Conservation (phyloP, 495 filamentous ascomycete genomes). For the Darksidea phi region DNA sequence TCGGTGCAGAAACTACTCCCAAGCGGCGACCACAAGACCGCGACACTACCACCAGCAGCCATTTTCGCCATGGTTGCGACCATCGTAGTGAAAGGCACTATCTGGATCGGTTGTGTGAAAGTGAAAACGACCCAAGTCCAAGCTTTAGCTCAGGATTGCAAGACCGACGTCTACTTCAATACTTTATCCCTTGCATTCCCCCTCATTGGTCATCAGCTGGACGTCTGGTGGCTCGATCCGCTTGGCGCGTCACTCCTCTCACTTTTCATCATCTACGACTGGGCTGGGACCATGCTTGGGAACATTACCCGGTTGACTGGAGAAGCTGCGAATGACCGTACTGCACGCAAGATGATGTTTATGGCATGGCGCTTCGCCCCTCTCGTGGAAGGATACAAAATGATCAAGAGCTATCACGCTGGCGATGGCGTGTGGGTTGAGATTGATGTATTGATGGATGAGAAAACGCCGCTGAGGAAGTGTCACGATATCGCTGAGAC, state of each 20-base stretch:
- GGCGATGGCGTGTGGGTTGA: constrained; percentile 54
- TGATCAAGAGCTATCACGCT: constrained; percentile 49
- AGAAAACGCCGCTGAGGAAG: constrained; percentile 43
- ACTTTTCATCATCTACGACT: constrained; percentile 53
- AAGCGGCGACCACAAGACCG: constrained; percentile 38
- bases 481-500: constrained; percentile 54
- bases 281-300: constrained; percentile 49
- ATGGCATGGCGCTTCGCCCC: constrained; percentile 49
- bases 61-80: constrained; percentile 47
- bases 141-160: constrained; percentile 53
- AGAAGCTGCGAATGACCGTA: constrained; percentile 38
- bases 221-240: constrained; percentile 54
- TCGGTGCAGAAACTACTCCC: constrained; percentile 48
- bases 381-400: constrained; percentile 50
- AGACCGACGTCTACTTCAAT: constrained; percentile 55
- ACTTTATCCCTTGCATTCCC: constrained; percentile 52
- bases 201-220: constrained; percentile 44
- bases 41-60: constrained; percentile 42
- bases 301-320: constrained; percentile 50
- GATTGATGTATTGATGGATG: constrained; percentile 49
- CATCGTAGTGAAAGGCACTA: constrained; percentile 49
- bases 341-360: constrained; percentile 48
- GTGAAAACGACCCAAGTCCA: constrained; percentile 55
- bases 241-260: constrained; percentile 49
- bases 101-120: constrained; percentile 47